Base-by-base conservation (phyloP, 768 basidiomycete genomes). In the Panaeolus papilionaceus region DNA sequence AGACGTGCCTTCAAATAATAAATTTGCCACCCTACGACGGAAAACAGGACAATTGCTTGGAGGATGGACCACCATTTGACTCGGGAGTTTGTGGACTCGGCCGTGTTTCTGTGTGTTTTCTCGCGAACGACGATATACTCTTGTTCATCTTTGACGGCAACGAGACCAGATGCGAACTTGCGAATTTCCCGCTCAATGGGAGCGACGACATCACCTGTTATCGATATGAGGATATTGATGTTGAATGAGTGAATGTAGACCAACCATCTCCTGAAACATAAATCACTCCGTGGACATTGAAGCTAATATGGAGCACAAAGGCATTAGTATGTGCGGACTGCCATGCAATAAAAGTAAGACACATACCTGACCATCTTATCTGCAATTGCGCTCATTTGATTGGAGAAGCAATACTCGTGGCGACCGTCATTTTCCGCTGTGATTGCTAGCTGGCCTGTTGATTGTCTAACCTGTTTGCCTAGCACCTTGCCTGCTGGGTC, bases 31-130 rank as follows among this genome's bases (percentile, higher is more conserved):
- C 88, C 96, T 65, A 98, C 96, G 0, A 98, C 92, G 2, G 88
- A 84, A 75, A 98, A 92, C 66, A 99, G 81, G 23, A 99, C 92
- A 45, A 93, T 75, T 4, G 92, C 86, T 78, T 99, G 98, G 7
- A 95, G 77, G 68, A 99, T 90, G 2, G 95, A 96, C 98, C 98
- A 99, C 95, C 95, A 99, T 81, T 98, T 99, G 64, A 99, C 97
- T 44, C 98, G 89, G 44, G 92, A 87, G 77, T 99, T 99, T 20
- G 94, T 94, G 1, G 88, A 97, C 83, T 93, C 94, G 9, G 94
- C 92, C 63, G 98, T 99, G 77, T 99, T 94, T 65, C 98, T 85
- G 78, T 99, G 98, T 47, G 91, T 91, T 68, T 87, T 86, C 79
- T 99, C 98, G 62, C 98, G 88, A 37, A 99, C 90, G 38, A 97